A percentile compares a stretch with the other conserved stretches of the same genome.
phyloP scores from a whole-genome alignment of 805 yeast genomes.

The Candida rishiriensis region DNA sequence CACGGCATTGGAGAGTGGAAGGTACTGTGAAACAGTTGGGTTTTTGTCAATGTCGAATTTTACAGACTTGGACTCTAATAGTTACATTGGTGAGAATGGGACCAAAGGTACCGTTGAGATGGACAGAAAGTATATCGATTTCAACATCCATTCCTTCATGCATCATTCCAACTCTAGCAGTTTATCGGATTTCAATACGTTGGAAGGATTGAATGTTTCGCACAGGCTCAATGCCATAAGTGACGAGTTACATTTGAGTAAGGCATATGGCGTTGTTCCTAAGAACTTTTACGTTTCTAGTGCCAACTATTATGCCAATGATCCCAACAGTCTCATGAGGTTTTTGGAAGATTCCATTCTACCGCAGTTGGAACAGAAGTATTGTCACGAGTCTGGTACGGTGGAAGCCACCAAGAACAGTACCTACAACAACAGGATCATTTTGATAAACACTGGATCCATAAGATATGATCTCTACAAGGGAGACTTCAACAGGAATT shows the following conservation, averaged over 20 bases:
- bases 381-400: constrained; percentile 17
- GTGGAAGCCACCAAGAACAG: constrained; percentile 16
- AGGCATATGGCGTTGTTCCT: constrained; percentile 62
- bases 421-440: constrained; percentile 39
- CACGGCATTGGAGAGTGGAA: constrained; percentile 85
- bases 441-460: constrained; percentile 82
- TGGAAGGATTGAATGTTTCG: constrained; percentile 47
- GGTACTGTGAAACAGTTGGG: constrained; percentile 93
- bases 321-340: constrained; percentile 52
- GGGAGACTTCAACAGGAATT: constrained; percentile 78
- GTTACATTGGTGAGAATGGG: not conserved
- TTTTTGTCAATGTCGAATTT: constrained; percentile 53
- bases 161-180: constrained; percentile 46
- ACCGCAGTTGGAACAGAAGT: constrained; percentile 21
- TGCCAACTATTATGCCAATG: constrained; percentile 50
- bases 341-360: constrained; percentile 57
- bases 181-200: constrained; percentile 44
- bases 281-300: constrained; percentile 60
- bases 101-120: constrained; percentile 17
- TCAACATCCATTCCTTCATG: constrained; percentile 66
- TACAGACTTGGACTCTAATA: constrained; percentile 5
- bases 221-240: constrained; percentile 38
- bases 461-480: constrained; percentile 80
- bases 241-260: constrained; percentile 46
- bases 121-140: constrained; percentile 75